Evolutionary conservation across 1,139 yeast genomes (phyloP).

Genomic region (Hemisphaericaspora xylofermentans): DNA sequence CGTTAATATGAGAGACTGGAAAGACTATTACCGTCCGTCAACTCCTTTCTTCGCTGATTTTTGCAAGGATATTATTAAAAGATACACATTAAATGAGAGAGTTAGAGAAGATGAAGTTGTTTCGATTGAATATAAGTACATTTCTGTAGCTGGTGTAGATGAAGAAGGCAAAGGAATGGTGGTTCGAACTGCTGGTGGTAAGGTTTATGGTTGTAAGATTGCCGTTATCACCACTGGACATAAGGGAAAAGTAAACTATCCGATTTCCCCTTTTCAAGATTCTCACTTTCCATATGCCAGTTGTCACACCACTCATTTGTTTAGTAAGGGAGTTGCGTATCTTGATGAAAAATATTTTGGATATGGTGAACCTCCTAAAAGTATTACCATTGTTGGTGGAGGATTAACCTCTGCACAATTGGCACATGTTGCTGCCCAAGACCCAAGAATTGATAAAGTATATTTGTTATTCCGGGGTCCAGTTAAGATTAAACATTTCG

Average conservation of each 20-base stretch:
- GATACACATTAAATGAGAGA: constrained; percentile 31
- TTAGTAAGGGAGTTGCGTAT: constrained; percentile 25
- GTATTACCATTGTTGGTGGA: constrained; percentile 46
- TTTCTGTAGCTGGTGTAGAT: constrained; percentile 23
- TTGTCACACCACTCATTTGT: constrained; percentile 47
- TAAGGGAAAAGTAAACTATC: constrained; percentile 37
- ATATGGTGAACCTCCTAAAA: constrained; percentile 14
- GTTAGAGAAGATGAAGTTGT: constrained; percentile 38
- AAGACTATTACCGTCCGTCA: constrained; percentile 48
- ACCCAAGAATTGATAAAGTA: constrained; percentile 30
- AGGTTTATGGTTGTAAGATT: constrained; percentile 31
- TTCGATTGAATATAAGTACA: constrained; percentile 29
- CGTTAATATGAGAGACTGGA: constrained; percentile 47
- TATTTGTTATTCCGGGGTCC: constrained; percentile 39
- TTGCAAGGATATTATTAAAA: constrained; percentile 33
- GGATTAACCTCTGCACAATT: constrained; percentile 51
- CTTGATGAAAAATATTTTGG: constrained; percentile 21
- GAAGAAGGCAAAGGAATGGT: constrained; percentile 31
- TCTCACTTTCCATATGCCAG: constrained; percentile 28
- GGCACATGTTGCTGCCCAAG: constrained; percentile 37
- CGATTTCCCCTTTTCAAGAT: constrained; percentile 26
- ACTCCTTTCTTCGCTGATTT: constrained; percentile 40
- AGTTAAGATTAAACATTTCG: constrained; percentile 48
- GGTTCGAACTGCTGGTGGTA: constrained; percentile 27
- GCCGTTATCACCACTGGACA: constrained; percentile 46